Conservation (phyloP, 2,329 filamentous ascomycete genomes). For the Stachybotrys chartarum region DNA sequence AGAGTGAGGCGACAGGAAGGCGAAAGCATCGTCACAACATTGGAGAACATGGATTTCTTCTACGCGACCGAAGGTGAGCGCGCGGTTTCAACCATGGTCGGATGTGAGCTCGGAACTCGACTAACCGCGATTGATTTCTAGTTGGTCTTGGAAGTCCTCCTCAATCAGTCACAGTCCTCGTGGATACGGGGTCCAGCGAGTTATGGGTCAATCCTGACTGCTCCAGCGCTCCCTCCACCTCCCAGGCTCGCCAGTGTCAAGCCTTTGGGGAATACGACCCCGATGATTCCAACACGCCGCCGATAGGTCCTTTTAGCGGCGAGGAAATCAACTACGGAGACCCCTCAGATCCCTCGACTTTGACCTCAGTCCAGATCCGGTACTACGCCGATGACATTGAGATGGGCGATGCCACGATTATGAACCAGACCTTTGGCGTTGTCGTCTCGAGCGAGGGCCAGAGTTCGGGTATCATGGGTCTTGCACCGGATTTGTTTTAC, state of each 20-base stretch:
- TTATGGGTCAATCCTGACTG: conserved; percentile 50
- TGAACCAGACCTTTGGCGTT: conserved; percentile 43
- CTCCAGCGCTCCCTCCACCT: conserved; percentile 23
- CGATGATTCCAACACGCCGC: conserved; percentile 28
- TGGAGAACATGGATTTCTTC: conserved; percentile 30
- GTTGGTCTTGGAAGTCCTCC: conserved; percentile 34
- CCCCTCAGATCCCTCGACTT: conserved; percentile 22
- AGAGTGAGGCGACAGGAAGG: conserved; percentile 13
- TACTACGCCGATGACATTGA: conserved; percentile 40
- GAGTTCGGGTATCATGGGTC: conserved; percentile 43
- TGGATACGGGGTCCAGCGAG: conserved; percentile 47
- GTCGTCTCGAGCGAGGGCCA: conserved; percentile 36
- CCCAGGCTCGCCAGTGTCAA: conserved; percentile 28
- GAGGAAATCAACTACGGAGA: conserved; percentile 33
- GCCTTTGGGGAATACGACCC: conserved; percentile 38
- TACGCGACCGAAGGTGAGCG: conserved; percentile 29
- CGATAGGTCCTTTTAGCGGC: conserved; percentile 26
- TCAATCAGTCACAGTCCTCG: conserved; percentile 37
- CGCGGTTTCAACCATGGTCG: neutral
- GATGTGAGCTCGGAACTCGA: neutral
- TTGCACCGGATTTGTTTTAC: conserved; percentile 33
- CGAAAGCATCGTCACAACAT: conserved; percentile 18
- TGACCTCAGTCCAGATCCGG: conserved; percentile 30
- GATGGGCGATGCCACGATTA: conserved; percentile 33
- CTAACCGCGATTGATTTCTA: conserved; percentile 9